Evolutionary conservation across 441 rosid genomes (phyloP).

Genomic region (Dalechampia spathulata): DNA sequence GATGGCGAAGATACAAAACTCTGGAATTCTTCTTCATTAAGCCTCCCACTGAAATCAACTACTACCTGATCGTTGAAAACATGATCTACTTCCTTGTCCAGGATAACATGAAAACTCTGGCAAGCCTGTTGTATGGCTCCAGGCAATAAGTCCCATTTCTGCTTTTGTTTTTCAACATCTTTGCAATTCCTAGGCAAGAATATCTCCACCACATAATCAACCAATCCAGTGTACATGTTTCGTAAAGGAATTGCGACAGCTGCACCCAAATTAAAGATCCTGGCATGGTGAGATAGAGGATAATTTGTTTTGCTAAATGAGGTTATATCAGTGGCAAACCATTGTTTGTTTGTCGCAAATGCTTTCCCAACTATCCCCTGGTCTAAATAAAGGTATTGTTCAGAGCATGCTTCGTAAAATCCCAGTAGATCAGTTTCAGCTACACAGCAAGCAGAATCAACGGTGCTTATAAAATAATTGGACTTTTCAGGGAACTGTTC

Average conservation of each 20-base stretch:
- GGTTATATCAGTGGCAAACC: conserved; percentile 50
- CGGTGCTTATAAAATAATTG: not conserved
- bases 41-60: no score
- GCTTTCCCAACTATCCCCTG: conserved; percentile 81
- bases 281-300: conserved; percentile 78
- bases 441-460: not conserved
- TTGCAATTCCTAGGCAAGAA: conserved; percentile 61
- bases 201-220: conserved; percentile 64
- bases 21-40: no score
- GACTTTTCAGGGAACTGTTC: not conserved
- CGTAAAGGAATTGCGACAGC: conserved; percentile 63
- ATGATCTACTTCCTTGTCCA: conserved; percentile 2
- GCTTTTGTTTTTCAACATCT: conserved; percentile 38
- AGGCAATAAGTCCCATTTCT: conserved; percentile 38
- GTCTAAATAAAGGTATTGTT: conserved; percentile 58
- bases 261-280: conserved; percentile 54
- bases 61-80: no score
- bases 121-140: conserved; percentile 39
- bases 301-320: conserved; percentile 51
- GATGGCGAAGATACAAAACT: no score
- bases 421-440: not conserved
- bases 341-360: conserved; percentile 38
- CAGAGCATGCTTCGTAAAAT: conserved; percentile 11
- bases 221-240: conserved; percentile 33
- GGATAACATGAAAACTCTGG: conserved; percentile 36